Conservation (phyloP, 768 basidiomycete species). For the Lentinula edodes region DNA sequence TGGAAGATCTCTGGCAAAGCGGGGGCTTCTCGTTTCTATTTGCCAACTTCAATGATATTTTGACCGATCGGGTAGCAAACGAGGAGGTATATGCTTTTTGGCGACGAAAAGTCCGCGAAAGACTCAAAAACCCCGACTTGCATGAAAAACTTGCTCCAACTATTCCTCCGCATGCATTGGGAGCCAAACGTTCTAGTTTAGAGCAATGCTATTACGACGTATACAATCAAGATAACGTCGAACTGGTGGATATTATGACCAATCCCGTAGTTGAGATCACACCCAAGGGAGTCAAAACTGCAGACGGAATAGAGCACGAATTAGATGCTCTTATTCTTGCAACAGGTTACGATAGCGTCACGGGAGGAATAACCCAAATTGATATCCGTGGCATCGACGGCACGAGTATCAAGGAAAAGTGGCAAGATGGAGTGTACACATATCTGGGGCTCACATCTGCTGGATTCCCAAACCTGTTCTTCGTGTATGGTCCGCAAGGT, state of each 20-base stretch:
- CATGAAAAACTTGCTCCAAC: constrained; percentile 20
- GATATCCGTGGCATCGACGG: constrained; percentile 17
- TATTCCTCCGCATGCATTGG: constrained; percentile 18
- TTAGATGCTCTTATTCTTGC: constrained; percentile 18
- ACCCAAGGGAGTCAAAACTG: constrained; percentile 15
- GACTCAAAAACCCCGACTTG: constrained; percentile 17
- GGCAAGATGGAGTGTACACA: constrained; percentile 16
- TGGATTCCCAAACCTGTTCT: constrained; percentile 19
- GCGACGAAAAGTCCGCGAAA: constrained; percentile 16
- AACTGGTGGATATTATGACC: constrained; percentile 17
- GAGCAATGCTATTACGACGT: constrained; percentile 20
- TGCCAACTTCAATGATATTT: constrained; percentile 13
- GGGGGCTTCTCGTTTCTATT: constrained; percentile 18
- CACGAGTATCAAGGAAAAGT: constrained; percentile 16
- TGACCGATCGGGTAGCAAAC: constrained; percentile 15
- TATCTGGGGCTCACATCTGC: constrained; percentile 18
- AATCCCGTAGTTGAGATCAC: constrained; percentile 17
- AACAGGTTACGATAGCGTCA: constrained; percentile 20
- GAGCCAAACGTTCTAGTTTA: constrained; percentile 16
- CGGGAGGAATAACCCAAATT: constrained; percentile 19
- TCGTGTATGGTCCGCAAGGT: constrained; percentile 18
- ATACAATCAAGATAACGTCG: constrained; percentile 19
- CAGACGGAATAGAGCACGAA: constrained; percentile 16
- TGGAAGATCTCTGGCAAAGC: constrained; percentile 17
- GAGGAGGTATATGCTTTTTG: constrained; percentile 20